These are phyloP conservation scores for Penicillium manginii DNA, from an alignment of 495 filamentous ascomycete genomes.

Conservation along the genomic window DNA sequence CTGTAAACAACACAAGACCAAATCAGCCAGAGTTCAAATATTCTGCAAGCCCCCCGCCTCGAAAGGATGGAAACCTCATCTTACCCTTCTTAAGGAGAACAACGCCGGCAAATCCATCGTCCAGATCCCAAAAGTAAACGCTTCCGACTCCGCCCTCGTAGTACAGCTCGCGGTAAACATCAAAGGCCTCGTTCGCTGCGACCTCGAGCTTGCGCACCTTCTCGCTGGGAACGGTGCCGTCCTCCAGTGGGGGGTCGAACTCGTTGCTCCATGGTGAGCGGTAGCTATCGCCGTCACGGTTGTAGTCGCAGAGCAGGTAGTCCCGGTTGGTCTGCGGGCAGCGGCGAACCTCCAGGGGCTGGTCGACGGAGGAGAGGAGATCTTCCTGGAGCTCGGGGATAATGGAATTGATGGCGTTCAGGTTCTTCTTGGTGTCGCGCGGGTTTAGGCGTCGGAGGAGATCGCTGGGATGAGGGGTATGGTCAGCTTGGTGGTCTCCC, in stretches of 20 bases:
- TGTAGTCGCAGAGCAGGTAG: conserved; percentile 99
- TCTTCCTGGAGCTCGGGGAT: conserved; percentile 95
- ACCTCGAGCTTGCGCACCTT: conserved; percentile 91
- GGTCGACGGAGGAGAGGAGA: conserved; percentile 94
- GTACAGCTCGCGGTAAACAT: conserved; percentile 96
- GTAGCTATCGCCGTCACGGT: conserved; percentile 97
- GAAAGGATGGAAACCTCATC: neutral
- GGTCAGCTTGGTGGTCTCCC: conserved; percentile 30
- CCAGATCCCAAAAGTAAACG: conserved; percentile 98
- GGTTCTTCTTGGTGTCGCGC: conserved; percentile 82
- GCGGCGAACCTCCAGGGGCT: conserved; percentile 83
- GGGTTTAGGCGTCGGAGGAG: conserved; percentile 97
- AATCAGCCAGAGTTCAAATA: conserved; percentile 9
- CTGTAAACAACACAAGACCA: conserved; percentile 29
- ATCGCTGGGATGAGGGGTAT: conserved; percentile 62
- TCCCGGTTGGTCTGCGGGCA: conserved; percentile 89
- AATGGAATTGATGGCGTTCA: conserved; percentile 80
- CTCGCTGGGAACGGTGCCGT: conserved; percentile 80
- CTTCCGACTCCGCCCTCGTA: conserved; percentile 95
- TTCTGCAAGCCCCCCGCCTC: neutral
- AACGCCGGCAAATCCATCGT: conserved; percentile 97
- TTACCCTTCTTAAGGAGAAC: conserved; percentile 92
- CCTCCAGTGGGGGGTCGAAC: conserved; percentile 87
- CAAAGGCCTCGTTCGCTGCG: conserved; percentile 91
- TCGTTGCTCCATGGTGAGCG: conserved; percentile 98